phyloP scores from a whole-genome alignment of 306 rosid genomes.

The Lathyrus aphaca region DNA sequence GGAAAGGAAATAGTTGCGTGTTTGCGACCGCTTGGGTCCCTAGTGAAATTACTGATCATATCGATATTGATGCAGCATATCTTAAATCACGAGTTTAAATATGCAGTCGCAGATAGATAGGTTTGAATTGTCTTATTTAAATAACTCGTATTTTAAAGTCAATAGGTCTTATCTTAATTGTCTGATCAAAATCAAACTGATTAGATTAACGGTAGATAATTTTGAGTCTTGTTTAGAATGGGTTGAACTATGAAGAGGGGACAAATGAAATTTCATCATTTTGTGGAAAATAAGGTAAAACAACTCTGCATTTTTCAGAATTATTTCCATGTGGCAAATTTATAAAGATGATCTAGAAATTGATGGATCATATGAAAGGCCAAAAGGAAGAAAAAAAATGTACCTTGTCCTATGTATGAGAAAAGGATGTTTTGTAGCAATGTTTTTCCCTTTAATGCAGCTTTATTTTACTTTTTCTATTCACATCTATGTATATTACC shows the following conservation, averaged over 20 bases:
- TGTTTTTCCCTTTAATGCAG: constrained; percentile 35
- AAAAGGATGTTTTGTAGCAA: constrained; percentile 43
- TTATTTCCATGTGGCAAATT: constrained; percentile 34
- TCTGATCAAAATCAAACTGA: background rate
- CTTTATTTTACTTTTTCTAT: constrained; percentile 39
- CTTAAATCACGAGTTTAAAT: background rate
- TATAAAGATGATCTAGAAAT: constrained; percentile 33
- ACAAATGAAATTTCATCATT: too few relatives aligned
- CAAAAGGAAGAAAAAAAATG: constrained; percentile 21
- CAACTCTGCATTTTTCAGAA: constrained; percentile 44
- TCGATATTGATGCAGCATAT: constrained; percentile 22
- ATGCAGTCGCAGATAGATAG: background rate
- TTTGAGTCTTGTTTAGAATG: background rate
- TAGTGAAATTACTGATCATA: constrained; percentile 49
- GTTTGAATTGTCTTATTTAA: background rate
- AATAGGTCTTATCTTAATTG: background rate
- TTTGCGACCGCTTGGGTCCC: constrained; percentile 90
- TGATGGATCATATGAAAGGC: constrained; percentile 52
- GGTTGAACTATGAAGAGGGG: too few relatives aligned
- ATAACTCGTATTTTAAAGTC: background rate
- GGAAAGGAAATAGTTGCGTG: constrained; percentile 95
- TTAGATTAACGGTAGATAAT: background rate
- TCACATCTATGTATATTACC: background rate
- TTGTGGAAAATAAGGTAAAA: constrained; percentile 5
- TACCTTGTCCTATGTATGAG: constrained; percentile 46